Conservation (phyloP, 1,284 basidiomycete genomes). For the Albatrellus sp. region DNA sequence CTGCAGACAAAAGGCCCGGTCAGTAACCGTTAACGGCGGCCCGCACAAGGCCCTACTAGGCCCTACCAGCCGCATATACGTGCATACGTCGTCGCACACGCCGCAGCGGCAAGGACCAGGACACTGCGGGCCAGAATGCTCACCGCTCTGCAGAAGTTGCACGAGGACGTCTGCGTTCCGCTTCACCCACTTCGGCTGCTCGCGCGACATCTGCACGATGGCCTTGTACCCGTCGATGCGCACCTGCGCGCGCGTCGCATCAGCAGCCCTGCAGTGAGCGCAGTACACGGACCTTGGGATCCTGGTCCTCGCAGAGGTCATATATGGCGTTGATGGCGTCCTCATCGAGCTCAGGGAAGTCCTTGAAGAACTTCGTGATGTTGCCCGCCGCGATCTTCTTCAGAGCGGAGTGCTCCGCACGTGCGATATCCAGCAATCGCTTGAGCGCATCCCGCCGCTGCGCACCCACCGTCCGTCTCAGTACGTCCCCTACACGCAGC, state of each 20-base stretch:
- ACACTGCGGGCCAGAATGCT: constrained; percentile 15
- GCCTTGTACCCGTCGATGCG: constrained; percentile 54
- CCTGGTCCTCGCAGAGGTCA: constrained; percentile 61
- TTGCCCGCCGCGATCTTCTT: constrained; percentile 48
- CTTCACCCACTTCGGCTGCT: constrained; percentile 46
- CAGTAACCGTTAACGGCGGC: neutral
- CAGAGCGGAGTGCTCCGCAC: constrained; percentile 22
- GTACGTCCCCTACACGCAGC: no score
- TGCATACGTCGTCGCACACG: no score
- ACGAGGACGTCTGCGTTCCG: constrained; percentile 62
- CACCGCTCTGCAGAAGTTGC: constrained; percentile 63
- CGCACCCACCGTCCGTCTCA: neutral
- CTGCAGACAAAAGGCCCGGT: constrained; percentile 19
- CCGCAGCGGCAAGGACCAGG: no score
- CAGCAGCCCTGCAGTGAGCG: neutral
- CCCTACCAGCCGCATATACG: neutral
- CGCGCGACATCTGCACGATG: constrained; percentile 48
- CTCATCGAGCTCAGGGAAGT: constrained; percentile 60
- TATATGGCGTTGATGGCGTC: constrained; percentile 63
- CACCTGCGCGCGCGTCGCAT: constrained; percentile 28
- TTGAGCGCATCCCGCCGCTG: constrained; percentile 24
- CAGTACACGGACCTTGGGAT: constrained; percentile 26
- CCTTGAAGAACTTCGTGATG: constrained; percentile 44
- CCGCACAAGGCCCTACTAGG: neutral
- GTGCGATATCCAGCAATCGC: constrained; percentile 24